Percentiles rank a stretch among this genome's conserved stretches.
phyloP scores from a whole-genome alignment of 345 rosid genomes.

The Toxicodendron radicans region DNA sequence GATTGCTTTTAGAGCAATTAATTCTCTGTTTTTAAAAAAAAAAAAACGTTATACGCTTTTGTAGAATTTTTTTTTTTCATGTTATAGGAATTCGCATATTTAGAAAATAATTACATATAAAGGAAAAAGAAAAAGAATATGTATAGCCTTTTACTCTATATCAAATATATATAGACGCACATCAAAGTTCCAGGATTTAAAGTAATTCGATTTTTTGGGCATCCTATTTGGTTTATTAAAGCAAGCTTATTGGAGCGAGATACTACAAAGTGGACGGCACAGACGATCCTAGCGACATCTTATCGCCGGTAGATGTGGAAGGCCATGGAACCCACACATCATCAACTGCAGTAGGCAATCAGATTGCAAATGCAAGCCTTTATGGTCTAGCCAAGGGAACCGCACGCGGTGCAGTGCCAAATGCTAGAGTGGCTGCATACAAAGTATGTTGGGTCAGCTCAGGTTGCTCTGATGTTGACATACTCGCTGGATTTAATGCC shows the following conservation, averaged over 20 bases:
- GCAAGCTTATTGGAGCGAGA: slow-evolving; percentile 86
- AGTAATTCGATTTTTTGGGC: neutral
- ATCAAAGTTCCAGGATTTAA: neutral
- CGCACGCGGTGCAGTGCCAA: slow-evolving; percentile 80
- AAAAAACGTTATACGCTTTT: too few species aligned
- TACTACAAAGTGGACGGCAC: slow-evolving; percentile 75
- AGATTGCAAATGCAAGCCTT: slow-evolving; percentile 56
- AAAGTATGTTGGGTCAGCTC: slow-evolving; percentile 80
- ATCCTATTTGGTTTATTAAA: slow-evolving; percentile 20
- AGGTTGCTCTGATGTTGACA: slow-evolving; percentile 84
- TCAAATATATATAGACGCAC: too few species aligned
- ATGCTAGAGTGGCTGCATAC: slow-evolving; percentile 73
- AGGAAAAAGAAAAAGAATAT: too few species aligned
- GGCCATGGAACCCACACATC: slow-evolving; percentile 97
- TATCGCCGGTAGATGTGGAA: slow-evolving; percentile 65
- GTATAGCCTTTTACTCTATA: too few species aligned
- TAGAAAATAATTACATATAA: too few species aligned
- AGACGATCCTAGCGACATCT: slow-evolving; percentile 47
- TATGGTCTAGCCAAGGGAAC: slow-evolving; percentile 67
- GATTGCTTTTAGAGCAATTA: neutral
- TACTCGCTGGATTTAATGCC: slow-evolving; percentile 80
- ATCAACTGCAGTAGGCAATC: slow-evolving; percentile 69
- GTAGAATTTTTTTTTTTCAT: too few species aligned
- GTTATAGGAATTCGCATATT: too few species aligned
- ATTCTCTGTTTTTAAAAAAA: too few species aligned